These are phyloP conservation scores for Arthrobotrys megalospora DNA, from an alignment of 2,329 filamentous ascomycete genomes.

Conservation along the genomic window DNA sequence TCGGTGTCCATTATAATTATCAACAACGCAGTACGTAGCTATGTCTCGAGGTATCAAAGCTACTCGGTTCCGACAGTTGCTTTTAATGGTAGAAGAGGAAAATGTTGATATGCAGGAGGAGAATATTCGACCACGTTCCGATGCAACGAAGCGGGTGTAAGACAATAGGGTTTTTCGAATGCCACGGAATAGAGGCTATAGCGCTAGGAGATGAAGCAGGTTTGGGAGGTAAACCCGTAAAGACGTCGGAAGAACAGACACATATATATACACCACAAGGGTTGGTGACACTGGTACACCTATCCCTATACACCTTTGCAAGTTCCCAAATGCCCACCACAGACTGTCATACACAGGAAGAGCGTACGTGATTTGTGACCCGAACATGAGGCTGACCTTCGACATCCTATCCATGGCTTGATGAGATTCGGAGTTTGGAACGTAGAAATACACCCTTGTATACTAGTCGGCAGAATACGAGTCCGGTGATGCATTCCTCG, in stretches of 20 bases:
- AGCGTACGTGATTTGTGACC: background rate
- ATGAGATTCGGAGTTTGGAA: background rate
- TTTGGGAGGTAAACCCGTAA: too few species aligned
- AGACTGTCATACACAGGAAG: too few species aligned
- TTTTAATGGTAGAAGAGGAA: background rate
- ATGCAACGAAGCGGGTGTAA: too few species aligned
- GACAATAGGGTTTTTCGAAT: too few species aligned
- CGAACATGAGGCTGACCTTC: background rate
- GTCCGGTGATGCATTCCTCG: background rate
- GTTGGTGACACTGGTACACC: too few species aligned
- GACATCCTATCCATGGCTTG: background rate
- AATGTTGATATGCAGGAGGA: too few species aligned
- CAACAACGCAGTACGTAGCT: background rate
- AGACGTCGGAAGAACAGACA: too few species aligned
- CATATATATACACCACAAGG: too few species aligned
- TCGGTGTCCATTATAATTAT: background rate
- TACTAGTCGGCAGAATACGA: constrained; percentile 23
- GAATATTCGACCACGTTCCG: too few species aligned
- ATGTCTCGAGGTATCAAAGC: background rate
- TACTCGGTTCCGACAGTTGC: background rate
- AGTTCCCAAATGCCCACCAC: background rate
- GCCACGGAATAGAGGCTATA: too few species aligned
- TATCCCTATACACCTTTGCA: too few species aligned
- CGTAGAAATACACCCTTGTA: constrained; percentile 18
- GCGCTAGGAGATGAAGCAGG: too few species aligned